These are phyloP conservation scores for Byssothecium circinans DNA, from an alignment of 2,329 filamentous ascomycete genomes.

Conservation along the genomic window DNA sequence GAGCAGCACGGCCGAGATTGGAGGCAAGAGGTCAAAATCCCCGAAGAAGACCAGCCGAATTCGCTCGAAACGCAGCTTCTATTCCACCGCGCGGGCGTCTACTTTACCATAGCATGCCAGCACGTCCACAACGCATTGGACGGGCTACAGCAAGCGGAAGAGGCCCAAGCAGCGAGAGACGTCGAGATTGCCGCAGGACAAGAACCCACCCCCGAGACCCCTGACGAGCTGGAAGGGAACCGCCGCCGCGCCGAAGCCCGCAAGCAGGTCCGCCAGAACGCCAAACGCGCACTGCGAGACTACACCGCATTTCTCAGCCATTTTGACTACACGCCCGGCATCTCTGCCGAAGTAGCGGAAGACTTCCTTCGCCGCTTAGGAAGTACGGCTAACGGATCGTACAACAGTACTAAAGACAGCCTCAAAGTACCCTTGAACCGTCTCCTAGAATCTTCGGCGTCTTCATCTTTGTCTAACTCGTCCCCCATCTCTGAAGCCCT, in stretches of 20 bases:
- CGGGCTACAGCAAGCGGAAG: conserved; percentile 46
- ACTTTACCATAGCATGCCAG: conserved; percentile 71
- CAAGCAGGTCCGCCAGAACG: conserved; percentile 71
- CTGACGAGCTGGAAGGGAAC: conserved; percentile 53
- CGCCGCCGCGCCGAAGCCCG: conserved; percentile 60
- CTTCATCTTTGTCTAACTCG: conserved; percentile 15
- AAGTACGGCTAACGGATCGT: conserved; percentile 19
- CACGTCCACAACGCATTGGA: conserved; percentile 62
- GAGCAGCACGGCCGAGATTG: conserved; percentile 48
- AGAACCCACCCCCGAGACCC: conserved; percentile 39
- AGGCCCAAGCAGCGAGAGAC: conserved; percentile 30
- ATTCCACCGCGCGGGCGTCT: conserved; percentile 74
- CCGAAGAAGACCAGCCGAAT: conserved; percentile 69
- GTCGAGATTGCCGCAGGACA: conserved; percentile 28
- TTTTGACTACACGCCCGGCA: conserved; percentile 76
- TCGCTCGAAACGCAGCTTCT: conserved; percentile 74
- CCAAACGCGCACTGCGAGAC: conserved; percentile 75
- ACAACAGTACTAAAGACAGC: conserved; percentile 17
- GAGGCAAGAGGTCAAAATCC: conserved; percentile 55
- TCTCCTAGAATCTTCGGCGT: conserved; percentile 27
- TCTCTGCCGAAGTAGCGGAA: conserved; percentile 62
- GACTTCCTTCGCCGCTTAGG: conserved; percentile 48
- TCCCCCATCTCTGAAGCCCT: conserved; percentile 46
- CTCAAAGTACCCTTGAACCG: conserved; percentile 18
- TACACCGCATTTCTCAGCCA: conserved; percentile 71